Evolutionary conservation across 192 early-diverging fungal species (phyloP), one percentile per base, ranked within the genome.

Genomic region (Kappamyces sp.): DNA sequence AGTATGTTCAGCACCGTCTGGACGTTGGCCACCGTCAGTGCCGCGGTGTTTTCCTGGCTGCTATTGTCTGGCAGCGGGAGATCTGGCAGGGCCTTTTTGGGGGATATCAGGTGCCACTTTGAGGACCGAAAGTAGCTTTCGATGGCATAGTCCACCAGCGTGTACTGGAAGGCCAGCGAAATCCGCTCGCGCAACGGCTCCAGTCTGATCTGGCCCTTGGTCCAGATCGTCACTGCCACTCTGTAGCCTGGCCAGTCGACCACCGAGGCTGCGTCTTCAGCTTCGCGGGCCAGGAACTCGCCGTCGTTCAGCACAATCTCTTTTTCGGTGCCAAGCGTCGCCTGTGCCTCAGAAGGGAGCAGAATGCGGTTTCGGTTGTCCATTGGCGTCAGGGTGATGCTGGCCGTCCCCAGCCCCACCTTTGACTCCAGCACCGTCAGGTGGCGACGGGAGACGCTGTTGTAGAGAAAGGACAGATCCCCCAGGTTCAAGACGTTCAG

Each of bases 401-500:
- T 50, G 2, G 68, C 66, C 14, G 72, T 74, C 8, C 78, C 78
- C 31, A 54, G 54, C 11, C 78, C 78, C 38, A 80, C 47, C n/a
- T 35, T 55, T 1, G 61, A 45, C 63, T 77, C 72, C 8, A 68
- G 43, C 0, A 37, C n/a, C 6, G 70, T 58, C 12, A 65, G 49
- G 33, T 53, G 47, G 49, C 71, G 34, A 7, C 64, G 47, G 2
- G 61, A 51, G 7, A 73, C 42, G 43, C 59, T 70, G 51, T 74
- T 80, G 60, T 80, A 80, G 30, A 80, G 30, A 40, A 74, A 80
- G 5, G 72, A 46, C 33, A 80, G 63, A 38, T 77, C 78, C 3
- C 64, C 53, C 14, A 72, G 47, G 34, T 65, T 59, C 2, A 75
- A 15, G 40, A 72, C 73, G 42, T 67, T 46, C 6, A n/a, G 9